A percentile compares a stretch with the other conserved stretches of the same genome.
These are phyloP conservation scores for Liriodendron chinense DNA, from an alignment of 164 flowering plant species.

Conservation along the genomic window DNA sequence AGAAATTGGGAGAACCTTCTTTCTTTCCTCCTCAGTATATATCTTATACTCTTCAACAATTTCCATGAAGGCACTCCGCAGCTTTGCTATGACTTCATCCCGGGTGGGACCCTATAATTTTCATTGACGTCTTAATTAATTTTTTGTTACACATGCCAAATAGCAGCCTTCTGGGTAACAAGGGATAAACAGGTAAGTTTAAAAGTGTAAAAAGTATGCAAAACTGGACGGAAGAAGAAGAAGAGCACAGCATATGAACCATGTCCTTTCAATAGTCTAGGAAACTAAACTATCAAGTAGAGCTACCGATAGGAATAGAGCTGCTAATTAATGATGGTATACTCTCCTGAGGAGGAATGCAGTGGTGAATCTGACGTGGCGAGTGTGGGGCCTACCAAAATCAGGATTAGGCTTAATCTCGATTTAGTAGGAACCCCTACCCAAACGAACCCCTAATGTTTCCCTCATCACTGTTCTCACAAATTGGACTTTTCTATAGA, in stretches of 20 bases:
- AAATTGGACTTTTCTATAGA: too few species aligned
- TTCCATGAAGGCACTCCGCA: conserved; percentile 64
- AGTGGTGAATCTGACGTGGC: too few species aligned
- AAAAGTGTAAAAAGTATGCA: neutral
- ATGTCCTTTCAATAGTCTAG: too few species aligned
- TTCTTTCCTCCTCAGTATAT: conserved; percentile 82
- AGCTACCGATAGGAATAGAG: too few species aligned
- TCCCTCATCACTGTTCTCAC: too few species aligned
- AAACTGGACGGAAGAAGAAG: neutral
- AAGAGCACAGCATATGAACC: neutral
- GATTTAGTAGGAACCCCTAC: too few species aligned
- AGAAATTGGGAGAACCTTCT: conserved; percentile 46
- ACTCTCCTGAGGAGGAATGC: too few species aligned
- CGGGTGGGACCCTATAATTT: conserved; percentile 72
- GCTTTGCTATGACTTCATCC: conserved; percentile 80
- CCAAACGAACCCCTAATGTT: too few species aligned
- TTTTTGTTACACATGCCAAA: conserved; percentile 2
- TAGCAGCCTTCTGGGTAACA: neutral
- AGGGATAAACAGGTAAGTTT: neutral
- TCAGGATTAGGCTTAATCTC: too few species aligned
- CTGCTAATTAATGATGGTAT: too few species aligned
- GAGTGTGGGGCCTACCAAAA: too few species aligned
- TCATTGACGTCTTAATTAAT: neutral
- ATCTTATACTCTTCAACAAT: conserved; percentile 73
- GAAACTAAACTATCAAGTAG: too few species aligned